Percentiles rank a stretch among this genome's conserved stretches.
Conservation (phyloP, 2,329 filamentous ascomycete species). For the Endocalyx cinctus region DNA sequence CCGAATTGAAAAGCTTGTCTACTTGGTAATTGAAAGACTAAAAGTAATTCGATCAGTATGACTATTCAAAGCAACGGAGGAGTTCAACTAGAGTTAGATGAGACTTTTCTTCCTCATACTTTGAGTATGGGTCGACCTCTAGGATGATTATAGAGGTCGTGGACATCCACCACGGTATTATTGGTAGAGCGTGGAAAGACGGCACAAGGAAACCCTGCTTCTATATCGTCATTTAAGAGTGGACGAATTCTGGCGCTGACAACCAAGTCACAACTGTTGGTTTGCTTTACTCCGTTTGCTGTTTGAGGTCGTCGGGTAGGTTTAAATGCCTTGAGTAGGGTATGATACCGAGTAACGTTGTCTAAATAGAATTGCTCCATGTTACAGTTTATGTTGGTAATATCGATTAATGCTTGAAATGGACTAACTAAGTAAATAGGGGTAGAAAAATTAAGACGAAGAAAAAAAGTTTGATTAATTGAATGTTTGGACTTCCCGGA, state of each 20-base stretch:
- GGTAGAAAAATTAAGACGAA: no score
- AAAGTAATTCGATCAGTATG: neutral
- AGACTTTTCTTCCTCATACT: slow-evolving; percentile 14
- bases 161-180: slow-evolving; percentile 28
- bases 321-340: neutral
- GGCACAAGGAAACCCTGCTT: slow-evolving; percentile 23
- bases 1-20: slow-evolving; percentile 31
- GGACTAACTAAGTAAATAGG: no score
- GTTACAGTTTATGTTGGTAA: no score
- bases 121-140: slow-evolving; percentile 27
- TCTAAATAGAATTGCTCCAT: neutral
- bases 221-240: slow-evolving; percentile 29
- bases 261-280: slow-evolving; percentile 23
- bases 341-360: neutral
- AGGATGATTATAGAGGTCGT: slow-evolving; percentile 31
- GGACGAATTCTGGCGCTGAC: slow-evolving; percentile 34
- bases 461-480: no score
- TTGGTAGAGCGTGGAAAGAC: slow-evolving; percentile 19
- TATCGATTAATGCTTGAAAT: no score
- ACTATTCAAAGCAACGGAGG: no score
- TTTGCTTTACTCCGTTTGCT: slow-evolving; percentile 2
- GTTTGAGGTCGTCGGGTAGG: neutral
- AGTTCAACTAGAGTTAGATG: no score
- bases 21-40: slow-evolving; percentile 31
- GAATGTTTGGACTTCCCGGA: no score